Conservation (phyloP, 2,329 filamentous ascomycete species). For the Fusarium chuoi region DNA sequence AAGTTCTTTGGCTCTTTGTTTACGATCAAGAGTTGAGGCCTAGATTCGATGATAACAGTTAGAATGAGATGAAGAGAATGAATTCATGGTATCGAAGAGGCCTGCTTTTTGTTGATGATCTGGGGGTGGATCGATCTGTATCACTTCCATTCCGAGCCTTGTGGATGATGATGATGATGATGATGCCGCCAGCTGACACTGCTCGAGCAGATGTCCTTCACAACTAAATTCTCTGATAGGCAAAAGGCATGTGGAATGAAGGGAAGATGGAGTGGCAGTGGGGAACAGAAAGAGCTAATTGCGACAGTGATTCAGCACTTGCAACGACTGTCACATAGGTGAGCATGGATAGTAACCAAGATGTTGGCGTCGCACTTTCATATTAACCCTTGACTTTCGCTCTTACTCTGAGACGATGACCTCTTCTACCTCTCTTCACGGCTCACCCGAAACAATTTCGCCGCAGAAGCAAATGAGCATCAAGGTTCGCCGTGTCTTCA, state of each 20-base stretch:
- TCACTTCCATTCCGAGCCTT: not conserved
- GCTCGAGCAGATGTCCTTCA: not conserved
- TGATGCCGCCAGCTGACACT: not conserved
- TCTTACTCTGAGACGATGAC: not conserved
- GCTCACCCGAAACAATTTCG: not conserved
- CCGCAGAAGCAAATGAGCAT: not conserved
- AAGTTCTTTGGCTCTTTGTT: not conserved
- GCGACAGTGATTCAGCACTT: not conserved
- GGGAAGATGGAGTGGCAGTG: not conserved
- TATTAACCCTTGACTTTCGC: not conserved
- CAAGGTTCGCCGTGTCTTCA: not conserved
- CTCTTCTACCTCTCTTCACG: not conserved
- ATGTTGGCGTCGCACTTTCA: not conserved
- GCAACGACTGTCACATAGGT: not conserved
- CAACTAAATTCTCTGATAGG: not conserved
- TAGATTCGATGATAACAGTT: not conserved
- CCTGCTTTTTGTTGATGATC: not conserved
- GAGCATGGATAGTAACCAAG: not conserved
- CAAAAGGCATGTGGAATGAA: not conserved
- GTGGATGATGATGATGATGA: not conserved
- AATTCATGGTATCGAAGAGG: not conserved
- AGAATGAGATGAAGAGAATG: constrained; percentile 3
- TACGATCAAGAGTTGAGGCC: not conserved
- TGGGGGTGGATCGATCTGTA: not conserved
- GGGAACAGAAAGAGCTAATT: not conserved